phyloP scores from a whole-genome alignment of 2,329 filamentous ascomycete species.

The Apiospora aurea region DNA sequence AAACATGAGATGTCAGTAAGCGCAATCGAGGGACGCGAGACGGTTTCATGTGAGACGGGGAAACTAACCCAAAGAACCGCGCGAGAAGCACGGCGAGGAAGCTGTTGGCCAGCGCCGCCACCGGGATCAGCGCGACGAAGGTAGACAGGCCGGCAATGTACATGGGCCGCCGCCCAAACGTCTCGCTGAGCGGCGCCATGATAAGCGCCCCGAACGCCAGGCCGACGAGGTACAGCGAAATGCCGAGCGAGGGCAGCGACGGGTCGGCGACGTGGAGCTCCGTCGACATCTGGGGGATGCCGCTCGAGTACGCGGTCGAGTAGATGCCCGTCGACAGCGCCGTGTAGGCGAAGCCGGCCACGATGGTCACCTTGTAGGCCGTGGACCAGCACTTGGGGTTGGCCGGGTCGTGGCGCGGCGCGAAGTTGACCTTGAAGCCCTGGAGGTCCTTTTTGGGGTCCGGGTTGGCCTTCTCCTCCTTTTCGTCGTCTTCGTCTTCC shows the following conservation, averaged over 20 bases:
- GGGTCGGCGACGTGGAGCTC: conserved; percentile 58
- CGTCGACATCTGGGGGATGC: conserved; percentile 59
- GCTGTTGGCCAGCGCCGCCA: conserved; percentile 62
- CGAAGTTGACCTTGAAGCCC: conserved; percentile 66
- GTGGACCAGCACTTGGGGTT: conserved; percentile 67
- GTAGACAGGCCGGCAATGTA: conserved; percentile 60
- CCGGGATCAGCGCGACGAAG: conserved; percentile 66
- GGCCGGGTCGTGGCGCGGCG: conserved; percentile 54
- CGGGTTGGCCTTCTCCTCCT: background rate
- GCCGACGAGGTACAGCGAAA: conserved; percentile 69
- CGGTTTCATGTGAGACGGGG: background rate
- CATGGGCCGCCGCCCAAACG: conserved; percentile 60
- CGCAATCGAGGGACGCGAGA: too few relatives aligned
- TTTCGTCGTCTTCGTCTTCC: background rate
- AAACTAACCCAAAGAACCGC: conserved; percentile 55
- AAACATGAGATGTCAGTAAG: background rate
- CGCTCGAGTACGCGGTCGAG: conserved; percentile 68
- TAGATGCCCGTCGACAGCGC: conserved; percentile 52
- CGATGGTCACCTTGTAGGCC: conserved; percentile 27
- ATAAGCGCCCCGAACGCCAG: conserved; percentile 66
- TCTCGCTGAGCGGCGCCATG: conserved; percentile 64
- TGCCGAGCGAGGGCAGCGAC: conserved; percentile 61
- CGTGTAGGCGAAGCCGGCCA: conserved; percentile 23
- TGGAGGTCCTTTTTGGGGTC: conserved; percentile 26
- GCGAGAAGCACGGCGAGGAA: conserved; percentile 61